A percentile compares a stretch with the other conserved stretches of the same genome.
phyloP scores from a whole-genome alignment of 805 yeast genomes.

The Myxozyma monticola region DNA sequence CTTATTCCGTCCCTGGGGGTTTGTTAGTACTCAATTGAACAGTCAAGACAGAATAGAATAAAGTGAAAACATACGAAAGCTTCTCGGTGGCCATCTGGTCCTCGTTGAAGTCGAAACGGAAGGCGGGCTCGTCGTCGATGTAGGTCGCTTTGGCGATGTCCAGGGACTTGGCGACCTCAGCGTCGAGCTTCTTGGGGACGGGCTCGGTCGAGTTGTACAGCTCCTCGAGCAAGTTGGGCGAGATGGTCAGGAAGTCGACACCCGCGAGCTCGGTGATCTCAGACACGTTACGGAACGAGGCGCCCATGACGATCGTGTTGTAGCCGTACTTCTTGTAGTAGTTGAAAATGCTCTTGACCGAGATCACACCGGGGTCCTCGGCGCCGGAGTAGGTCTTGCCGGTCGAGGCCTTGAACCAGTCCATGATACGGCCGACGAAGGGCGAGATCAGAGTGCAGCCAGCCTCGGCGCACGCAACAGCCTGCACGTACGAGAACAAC shows the following conservation, averaged over 20 bases:
- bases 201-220: slow-evolving; percentile 72
- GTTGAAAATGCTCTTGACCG: slow-evolving; percentile 87
- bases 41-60: background rate
- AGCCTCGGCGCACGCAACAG: slow-evolving; percentile 99
- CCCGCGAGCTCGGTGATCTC: slow-evolving; percentile 98
- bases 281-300: slow-evolving; percentile 96
- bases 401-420: slow-evolving; percentile 94
- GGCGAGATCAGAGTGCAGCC: slow-evolving; percentile 94
- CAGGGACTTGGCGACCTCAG: slow-evolving; percentile 55
- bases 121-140: slow-evolving; percentile 81
- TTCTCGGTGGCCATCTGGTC: slow-evolving; percentile 99
- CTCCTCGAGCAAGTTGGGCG: slow-evolving; percentile 90
- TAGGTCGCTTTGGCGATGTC: slow-evolving; percentile 70
- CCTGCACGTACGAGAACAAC: slow-evolving; percentile 93
- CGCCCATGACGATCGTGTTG: slow-evolving; percentile 99
- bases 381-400: slow-evolving; percentile 81
- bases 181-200: slow-evolving; percentile 80
- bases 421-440: slow-evolving; percentile 97
- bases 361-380: slow-evolving; percentile 92
- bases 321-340: slow-evolving; percentile 97
- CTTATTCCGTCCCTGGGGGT: slow-evolving; percentile 81
- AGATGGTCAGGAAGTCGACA: slow-evolving; percentile 90
- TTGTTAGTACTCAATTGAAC: background rate
- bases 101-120: slow-evolving; percentile 90
- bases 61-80: slow-evolving; percentile 50